Evolutionary conservation across 495 filamentous ascomycete genomes (phyloP), one percentile per base, ranked within the genome.

Genomic region (Neurospora africana): DNA sequence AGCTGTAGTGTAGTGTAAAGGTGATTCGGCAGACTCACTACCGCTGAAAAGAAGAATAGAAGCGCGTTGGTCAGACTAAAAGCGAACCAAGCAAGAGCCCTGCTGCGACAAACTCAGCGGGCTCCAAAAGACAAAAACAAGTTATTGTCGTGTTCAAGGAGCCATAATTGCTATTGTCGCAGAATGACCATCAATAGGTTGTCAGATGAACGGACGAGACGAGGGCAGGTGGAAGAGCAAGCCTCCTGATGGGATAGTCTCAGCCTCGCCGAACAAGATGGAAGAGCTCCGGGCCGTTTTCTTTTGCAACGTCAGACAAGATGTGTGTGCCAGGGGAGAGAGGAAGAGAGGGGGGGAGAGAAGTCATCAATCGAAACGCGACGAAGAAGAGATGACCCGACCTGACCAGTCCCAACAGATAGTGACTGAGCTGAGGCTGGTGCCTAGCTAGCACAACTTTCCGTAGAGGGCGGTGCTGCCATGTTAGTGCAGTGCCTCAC

Each of bases 191-290:
- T 58, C 75, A 70, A 40, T 70, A 74, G 68, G 71, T 61, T 72
- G 80, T 82, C 80, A 82, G 80, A 82, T 81, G 80, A 71, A 69
- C 79, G 74, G 70, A 75, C 43, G 72, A 75, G 70, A 72, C 27
- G 68, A 53, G 69, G 73, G 68, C 68, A 74, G 72, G 72, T 58
- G 75, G 53, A 21, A 71, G 40, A 37, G 47, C 39, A 71, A 21
- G 58, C 71, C 77, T 75, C 79, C 76, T 78, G 77, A 78, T 80
- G 76, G 76, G 41, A 74, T 71, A 74, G 77, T 33, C 53, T 65
- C 53, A 65, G 53, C 53, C 53, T 65, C 53, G 53, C 27, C 53
- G 53, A 65, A 65, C 53, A 65, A 65, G 53, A 65, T 65, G 53
- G 53, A 65, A 65, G 19, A 44, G 72, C 68, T 15, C 53, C 53